phyloP scores from a whole-genome alignment of 225 moss, liverwort and hornwort species.

The Ulota crispa region DNA sequence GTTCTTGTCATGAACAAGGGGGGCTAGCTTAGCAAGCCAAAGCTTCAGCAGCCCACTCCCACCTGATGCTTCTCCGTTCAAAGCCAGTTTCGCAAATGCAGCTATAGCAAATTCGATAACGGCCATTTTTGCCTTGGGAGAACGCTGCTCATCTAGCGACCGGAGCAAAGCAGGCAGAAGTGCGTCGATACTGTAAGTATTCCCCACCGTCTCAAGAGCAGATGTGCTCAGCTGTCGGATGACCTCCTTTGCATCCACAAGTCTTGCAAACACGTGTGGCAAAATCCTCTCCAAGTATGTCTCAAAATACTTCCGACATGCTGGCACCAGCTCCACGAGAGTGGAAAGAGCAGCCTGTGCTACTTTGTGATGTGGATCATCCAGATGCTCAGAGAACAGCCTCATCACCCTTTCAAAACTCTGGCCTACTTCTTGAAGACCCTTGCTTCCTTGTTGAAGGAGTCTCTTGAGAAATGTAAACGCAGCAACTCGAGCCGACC shows the following conservation, averaged over 20 bases:
- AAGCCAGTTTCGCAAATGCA: slow-evolving; percentile 86
- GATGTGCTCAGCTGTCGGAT: slow-evolving; percentile 86
- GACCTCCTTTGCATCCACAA: slow-evolving; percentile 89
- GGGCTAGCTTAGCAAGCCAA: slow-evolving; percentile 94
- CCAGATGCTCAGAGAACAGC: slow-evolving; percentile 91
- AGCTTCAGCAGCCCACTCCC: slow-evolving; percentile 91
- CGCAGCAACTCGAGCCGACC: slow-evolving; percentile 95
- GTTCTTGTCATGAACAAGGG: slow-evolving; percentile 94
- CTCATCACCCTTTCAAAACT: slow-evolving; percentile 90
- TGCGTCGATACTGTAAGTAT: slow-evolving; percentile 88
- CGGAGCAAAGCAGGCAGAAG: slow-evolving; percentile 89
- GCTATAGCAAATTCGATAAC: slow-evolving; percentile 93
- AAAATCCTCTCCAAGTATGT: slow-evolving; percentile 86
- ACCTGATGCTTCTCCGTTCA: slow-evolving; percentile 74
- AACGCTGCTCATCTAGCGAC: slow-evolving; percentile 95
- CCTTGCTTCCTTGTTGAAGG: slow-evolving; percentile 85
- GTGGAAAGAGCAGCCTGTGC: slow-evolving; percentile 94
- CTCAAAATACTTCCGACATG: slow-evolving; percentile 86
- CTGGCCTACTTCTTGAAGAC: slow-evolving; percentile 86
- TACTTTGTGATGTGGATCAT: slow-evolving; percentile 99
- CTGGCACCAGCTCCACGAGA: slow-evolving; percentile 82
- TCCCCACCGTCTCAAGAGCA: slow-evolving; percentile 84
- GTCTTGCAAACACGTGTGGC: slow-evolving; percentile 86
- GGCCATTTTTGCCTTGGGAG: slow-evolving; percentile 92
- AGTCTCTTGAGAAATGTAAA: slow-evolving; percentile 85